Evolutionary conservation across 495 filamentous ascomycete genomes (phyloP).

Genomic region (Aspergillus carlsbadensis): DNA sequence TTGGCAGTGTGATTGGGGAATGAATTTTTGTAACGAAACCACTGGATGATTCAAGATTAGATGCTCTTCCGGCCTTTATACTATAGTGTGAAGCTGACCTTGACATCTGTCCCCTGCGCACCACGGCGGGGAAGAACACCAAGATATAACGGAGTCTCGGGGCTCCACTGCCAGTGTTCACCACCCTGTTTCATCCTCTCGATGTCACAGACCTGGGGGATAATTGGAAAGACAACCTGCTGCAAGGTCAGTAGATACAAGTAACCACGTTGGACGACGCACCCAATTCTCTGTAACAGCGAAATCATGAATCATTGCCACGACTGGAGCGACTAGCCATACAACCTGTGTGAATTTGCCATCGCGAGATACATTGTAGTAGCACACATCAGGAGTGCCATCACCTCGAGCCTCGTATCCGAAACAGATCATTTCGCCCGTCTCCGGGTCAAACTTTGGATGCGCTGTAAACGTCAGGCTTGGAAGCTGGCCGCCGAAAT

Average conservation of each 20-base stretch:
- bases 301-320: constrained; percentile 58
- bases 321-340: constrained; percentile 52
- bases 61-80: no score
- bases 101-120: constrained; percentile 47
- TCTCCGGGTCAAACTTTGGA: constrained; percentile 59
- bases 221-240: constrained; percentile 48
- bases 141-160: constrained; percentile 50
- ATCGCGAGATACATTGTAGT: constrained; percentile 43
- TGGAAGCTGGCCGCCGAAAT: constrained; percentile 57
- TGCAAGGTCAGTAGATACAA: no score
- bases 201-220: constrained; percentile 49
- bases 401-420: constrained; percentile 24
- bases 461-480: constrained; percentile 59
- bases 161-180: constrained; percentile 57
- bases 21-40: constrained; percentile 16
- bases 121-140: constrained; percentile 49
- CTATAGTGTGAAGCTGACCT: no score
- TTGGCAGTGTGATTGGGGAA: constrained; percentile 53
- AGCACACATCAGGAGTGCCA: constrained; percentile 46
- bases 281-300: constrained; percentile 51
- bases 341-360: constrained; percentile 43
- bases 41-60: not conserved
- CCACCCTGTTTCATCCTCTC: constrained; percentile 53
- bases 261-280: no score
- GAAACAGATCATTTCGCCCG: constrained; percentile 56